Base-by-base conservation (phyloP, 2,329 filamentous ascomycete genomes). In the Stemphylium lycopersici region DNA sequence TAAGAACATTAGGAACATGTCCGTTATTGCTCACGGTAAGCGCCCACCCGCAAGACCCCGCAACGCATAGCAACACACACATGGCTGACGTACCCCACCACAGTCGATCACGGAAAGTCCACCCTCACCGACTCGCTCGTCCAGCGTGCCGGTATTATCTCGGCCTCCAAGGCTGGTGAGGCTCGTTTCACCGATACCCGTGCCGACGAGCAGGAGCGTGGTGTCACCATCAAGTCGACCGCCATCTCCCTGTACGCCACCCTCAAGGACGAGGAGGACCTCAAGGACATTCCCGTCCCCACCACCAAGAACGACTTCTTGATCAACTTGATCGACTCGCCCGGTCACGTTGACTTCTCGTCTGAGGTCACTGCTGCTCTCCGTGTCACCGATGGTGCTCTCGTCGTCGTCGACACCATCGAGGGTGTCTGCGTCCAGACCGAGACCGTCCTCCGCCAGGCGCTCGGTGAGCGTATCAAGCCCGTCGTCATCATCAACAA, bases 381-480 rank as follows among this genome's bases (percentile, higher is more conserved):
- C 77, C 95, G 95, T 91, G 95, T 99, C 83, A 99, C 95, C 72
- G 95, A 99, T 77, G 95, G 95, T 91, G 95, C 95, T 75, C 91
- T 99, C 70, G 95, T 99, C 77, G 95, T 99, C 83, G 95, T 99
- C 84, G 95, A 99, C 85, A 97, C 93, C 81, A 90, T 99, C 71
- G 95, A 97, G 83, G 95, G 95, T 92, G 96, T 99, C 74, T 99
- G 95, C 82, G 95, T 99, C 79, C 95, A 99, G 87, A 99, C 95
- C 78, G 95, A 99, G 90, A 99, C 95, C 77, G 95, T 99, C 76
- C 87, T 99, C 70, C 93, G 95, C 79, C 95, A 99, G 86, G 93
- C 95, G 80, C 91, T 99, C 73, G 90, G 91, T 87, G 95, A 99
- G 89, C 93, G 95, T 84, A 99, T 99, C 83, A 98, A 98, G 90